These are phyloP conservation scores for Cyberlindnera saturnus DNA, from an alignment of 805 yeast genomes.

Conservation along the genomic window DNA sequence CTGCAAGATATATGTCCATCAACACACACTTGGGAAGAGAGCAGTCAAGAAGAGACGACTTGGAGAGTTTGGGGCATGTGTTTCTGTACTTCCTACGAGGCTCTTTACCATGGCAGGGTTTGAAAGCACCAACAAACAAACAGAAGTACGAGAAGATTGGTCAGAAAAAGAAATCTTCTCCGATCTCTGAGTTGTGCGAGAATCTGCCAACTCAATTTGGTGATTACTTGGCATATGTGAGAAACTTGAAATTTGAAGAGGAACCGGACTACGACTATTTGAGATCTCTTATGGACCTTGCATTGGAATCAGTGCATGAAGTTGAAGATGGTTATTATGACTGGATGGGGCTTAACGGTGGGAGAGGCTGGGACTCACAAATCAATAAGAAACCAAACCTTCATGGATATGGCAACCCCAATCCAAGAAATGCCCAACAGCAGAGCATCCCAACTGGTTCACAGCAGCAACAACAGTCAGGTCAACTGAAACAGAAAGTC, in stretches of 20 bases:
- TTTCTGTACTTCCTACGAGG: constrained; percentile 93
- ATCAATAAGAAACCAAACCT: constrained; percentile 87
- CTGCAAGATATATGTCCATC: constrained; percentile 98
- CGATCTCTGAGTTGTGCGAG: constrained; percentile 76
- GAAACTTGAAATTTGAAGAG: constrained; percentile 87
- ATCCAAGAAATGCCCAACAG: constrained; percentile 38
- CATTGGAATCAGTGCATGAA: constrained; percentile 65
- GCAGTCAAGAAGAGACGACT: constrained; percentile 93
- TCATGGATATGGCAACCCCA: constrained; percentile 95
- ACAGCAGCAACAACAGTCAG: constrained; percentile 12
- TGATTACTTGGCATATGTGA: constrained; percentile 81
- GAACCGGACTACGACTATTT: constrained; percentile 91
- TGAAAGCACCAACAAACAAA: constrained; percentile 96
- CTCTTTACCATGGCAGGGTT: constrained; percentile 97
- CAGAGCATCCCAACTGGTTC: not conserved
- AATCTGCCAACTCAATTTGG: constrained; percentile 79
- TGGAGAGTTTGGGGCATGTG: constrained; percentile 95
- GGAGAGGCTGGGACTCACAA: constrained; percentile 91
- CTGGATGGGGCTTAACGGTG: constrained; percentile 95
- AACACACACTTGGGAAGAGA: constrained; percentile 97
- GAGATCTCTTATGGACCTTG: constrained; percentile 70
- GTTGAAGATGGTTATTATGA: constrained; percentile 86
- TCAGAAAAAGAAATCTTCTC: constrained; percentile 88
- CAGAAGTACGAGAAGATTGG: constrained; percentile 97
- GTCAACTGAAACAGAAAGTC: constrained; percentile 21